Evolutionary conservation across 2,329 filamentous ascomycete genomes (phyloP), one percentile per base, ranked within the genome.

Genomic region (Microsporum canis): DNA sequence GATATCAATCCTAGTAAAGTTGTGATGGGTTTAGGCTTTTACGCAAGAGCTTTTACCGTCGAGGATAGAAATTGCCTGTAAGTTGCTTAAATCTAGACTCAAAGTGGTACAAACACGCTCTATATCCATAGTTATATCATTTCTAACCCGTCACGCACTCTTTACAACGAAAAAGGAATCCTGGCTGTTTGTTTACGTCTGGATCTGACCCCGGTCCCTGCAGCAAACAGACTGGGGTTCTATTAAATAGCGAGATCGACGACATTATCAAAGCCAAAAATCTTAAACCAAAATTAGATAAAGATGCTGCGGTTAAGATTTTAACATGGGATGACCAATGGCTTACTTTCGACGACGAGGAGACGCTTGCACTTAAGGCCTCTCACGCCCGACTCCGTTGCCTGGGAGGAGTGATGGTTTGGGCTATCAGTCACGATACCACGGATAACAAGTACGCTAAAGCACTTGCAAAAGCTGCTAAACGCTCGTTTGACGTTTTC

Each of bases 21-120:
- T 39, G 78, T 78, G 60, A 65, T 82, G 0, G 79, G 79, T 0
- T 60, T 80, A 0, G 76, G 77, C 1, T 72, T 71, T 45, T 81
- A 81, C 57, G 77, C 76, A 0, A 70, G 78, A 3, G 72, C 74
- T 0, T 80, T 76, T 55, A 80, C 75, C 3, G 51, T 68, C 1
- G 33, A 62, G 41, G 3, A 6, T 34, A 61, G 3, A 17, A 58
- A 3, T 27, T 57, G 55, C 34, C n/a, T n/a, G 17, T 23, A 23
- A 23, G 17, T 23, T 23, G 17, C 17, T 23, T 23, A 23, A 23
- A 23, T 23, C 17, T 23, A 23, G 17, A 23, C 17, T 23, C 17
- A 23, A 23, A 23, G 17, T 23, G 17, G 17, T 23, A 1, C 17
- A 23, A 23, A 23, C 17, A 23, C 1, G 17, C 17, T 23, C 17